Evolutionary conservation across 2,329 filamentous ascomycete species (phyloP), one percentile per base, ranked within the genome.

Genomic region (Hymenoscyphus fructigenus): DNA sequence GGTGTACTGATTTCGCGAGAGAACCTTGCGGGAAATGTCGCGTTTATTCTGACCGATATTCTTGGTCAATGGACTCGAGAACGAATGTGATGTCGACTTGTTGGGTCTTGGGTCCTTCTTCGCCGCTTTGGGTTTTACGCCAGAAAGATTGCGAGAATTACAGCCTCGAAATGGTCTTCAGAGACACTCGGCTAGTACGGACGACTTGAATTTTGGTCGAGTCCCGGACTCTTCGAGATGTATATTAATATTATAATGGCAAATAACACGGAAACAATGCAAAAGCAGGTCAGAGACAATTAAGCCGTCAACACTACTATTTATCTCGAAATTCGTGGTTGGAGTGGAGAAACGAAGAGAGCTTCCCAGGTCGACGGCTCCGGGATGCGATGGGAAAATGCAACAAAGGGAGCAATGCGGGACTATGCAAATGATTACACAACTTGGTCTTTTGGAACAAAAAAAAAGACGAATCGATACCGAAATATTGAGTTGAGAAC

Each of bases 251-350:
- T 72, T 73, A 74, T 66, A 65, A 61, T 66, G 63, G 66, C 56
- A 47, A 57, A 64, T 60, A 67, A 66, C 64, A 38, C 53, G 64
- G 61, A 41, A 58, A 59, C 65, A 66, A 63, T 59, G 53, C 44
- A 58, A 63, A 68, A 69, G 68, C 69, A 70, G 66, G 68, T 65
- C 68, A 65, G 72, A 69, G 73, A 74, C 73, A 73, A 62, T 71
- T 23, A 74, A 75, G 72, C 57, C 72, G 69, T 73, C 73, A 65
- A 71, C 67, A 53, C 47, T 72, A 63, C 69, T 68, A 63, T 29
- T 55, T 28, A 44, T 36, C 38, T 57, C 26, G 50, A 60, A 29
- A 26, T 44, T 28, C 26, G 44, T 32, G 36, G 60, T 20, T 59
- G 20, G 32, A 41, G 57, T 57, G 44, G 44, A 23, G 44, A 50